Percentiles rank a stretch among this genome's conserved stretches.
These are phyloP conservation scores for Chimonanthus praecox DNA, from an alignment of 164 flowering plant genomes.

Conservation along the genomic window DNA sequence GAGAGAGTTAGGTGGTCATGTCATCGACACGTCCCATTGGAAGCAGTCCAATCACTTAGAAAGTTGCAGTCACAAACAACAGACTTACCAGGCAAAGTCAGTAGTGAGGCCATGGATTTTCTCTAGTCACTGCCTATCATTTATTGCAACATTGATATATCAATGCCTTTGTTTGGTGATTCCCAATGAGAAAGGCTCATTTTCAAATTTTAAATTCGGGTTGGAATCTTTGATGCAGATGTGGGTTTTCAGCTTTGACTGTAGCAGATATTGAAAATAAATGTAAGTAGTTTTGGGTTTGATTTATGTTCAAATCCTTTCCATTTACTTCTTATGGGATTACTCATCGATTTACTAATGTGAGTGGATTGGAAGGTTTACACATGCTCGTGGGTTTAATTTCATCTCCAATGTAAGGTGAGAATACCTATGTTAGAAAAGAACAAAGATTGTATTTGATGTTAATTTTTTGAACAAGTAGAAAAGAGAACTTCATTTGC, in stretches of 20 bases:
- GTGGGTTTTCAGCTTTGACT: background rate
- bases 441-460: background rate
- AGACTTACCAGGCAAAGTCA: background rate
- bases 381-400: too few relatives aligned
- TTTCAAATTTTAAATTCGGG: background rate
- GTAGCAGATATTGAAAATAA: background rate
- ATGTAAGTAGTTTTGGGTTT: too few relatives aligned
- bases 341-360: too few relatives aligned
- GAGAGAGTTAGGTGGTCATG: too few relatives aligned
- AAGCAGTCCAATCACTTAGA: too few relatives aligned
- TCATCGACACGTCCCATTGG: too few relatives aligned
- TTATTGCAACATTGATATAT: background rate
- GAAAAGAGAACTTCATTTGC: background rate
- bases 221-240: conserved; percentile 4
- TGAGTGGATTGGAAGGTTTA: too few relatives aligned
- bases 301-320: too few relatives aligned
- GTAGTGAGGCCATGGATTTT: conserved; percentile 1
- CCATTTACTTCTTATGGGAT: fast-evolving
- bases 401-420: too few relatives aligned
- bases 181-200: background rate
- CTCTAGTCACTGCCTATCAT: background rate
- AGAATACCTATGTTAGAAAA: too few relatives aligned
- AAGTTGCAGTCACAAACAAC: background rate
- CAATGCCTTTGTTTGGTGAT: background rate
- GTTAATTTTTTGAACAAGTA: background rate